Evolutionary conservation across 441 rosid genomes (phyloP).

Genomic region (Pelargonium citronellum): DNA sequence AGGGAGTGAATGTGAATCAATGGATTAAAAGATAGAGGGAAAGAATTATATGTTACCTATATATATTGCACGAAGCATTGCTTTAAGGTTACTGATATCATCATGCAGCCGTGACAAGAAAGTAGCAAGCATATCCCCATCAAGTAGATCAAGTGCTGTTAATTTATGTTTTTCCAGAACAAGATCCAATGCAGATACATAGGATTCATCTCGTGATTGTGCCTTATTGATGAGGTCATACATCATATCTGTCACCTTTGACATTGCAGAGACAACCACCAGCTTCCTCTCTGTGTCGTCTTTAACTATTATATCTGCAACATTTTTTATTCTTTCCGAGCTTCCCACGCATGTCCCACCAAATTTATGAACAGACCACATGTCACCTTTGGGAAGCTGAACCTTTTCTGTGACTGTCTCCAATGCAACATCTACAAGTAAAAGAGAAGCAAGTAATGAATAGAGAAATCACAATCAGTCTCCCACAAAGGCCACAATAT

Average conservation of each 20-base stretch:
- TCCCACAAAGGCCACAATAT: slow-evolving; percentile 4
- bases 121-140: slow-evolving; percentile 59
- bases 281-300: slow-evolving; percentile 72
- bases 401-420: slow-evolving; percentile 47
- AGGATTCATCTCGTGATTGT: slow-evolving; percentile 74
- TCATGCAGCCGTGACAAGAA: slow-evolving; percentile 62
- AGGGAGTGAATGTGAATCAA: neutral
- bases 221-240: slow-evolving; percentile 76
- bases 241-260: slow-evolving; percentile 96
- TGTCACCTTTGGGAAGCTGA: slow-evolving; percentile 54
- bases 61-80: slow-evolving; percentile 95
- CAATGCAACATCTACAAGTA: slow-evolving; percentile 41
- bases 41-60: slow-evolving; percentile 44
- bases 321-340: slow-evolving; percentile 78
- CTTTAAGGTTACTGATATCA: slow-evolving; percentile 80
- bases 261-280: slow-evolving; percentile 93
- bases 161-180: slow-evolving; percentile 73
- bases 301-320: slow-evolving; percentile 55
- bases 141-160: slow-evolving; percentile 71
- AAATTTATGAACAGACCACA: slow-evolving; percentile 92
- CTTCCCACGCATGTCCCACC: slow-evolving; percentile 96
- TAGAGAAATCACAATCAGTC: neutral
- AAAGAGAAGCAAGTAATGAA: slow-evolving; percentile 4
- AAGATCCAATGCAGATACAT: slow-evolving; percentile 58
- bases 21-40: neutral